A percentile compares a stretch with the other conserved stretches of the same genome.
phyloP scores from a whole-genome alignment of 352 stramenopile genomes.

The Phytophthora sp. region DNA sequence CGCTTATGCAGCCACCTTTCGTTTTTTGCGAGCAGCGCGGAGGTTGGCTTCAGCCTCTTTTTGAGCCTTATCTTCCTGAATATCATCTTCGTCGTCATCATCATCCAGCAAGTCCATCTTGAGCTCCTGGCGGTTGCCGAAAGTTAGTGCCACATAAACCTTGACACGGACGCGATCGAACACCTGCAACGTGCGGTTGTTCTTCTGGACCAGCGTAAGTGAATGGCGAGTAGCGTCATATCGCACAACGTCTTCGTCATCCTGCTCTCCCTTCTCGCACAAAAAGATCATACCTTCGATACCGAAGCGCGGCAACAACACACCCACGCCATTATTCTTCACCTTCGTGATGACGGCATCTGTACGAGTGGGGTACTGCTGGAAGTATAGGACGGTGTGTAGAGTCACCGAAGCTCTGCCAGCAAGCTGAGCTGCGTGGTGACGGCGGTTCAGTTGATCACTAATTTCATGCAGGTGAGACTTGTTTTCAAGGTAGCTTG shows the following conservation, averaged over 20 bases:
- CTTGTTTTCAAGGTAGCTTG: slow-evolving; percentile 94
- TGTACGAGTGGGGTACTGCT: slow-evolving; percentile 77
- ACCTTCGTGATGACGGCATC: slow-evolving; percentile 97
- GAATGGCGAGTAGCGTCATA: slow-evolving; percentile 63
- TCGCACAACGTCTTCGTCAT: slow-evolving; percentile 58
- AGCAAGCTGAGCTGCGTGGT: slow-evolving; percentile 96
- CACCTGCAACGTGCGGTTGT: slow-evolving; percentile 66
- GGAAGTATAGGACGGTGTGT: slow-evolving; percentile 98
- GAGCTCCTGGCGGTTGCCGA: slow-evolving; percentile 84
- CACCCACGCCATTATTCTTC: slow-evolving; percentile 93
- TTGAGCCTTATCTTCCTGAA: slow-evolving; percentile 18
- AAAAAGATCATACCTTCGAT: slow-evolving; percentile 97
- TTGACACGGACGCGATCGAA: slow-evolving; percentile 84
- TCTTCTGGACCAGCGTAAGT: slow-evolving; percentile 63
- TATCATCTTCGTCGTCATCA: slow-evolving; percentile 34
- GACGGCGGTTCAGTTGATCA: slow-evolving; percentile 97
- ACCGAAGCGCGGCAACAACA: slow-evolving; percentile 98
- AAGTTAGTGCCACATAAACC: slow-evolving; percentile 78
- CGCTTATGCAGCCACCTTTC: slow-evolving; percentile 35
- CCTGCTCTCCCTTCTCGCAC: slow-evolving; percentile 72
- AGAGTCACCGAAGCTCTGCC: slow-evolving; percentile 96
- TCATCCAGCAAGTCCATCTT: slow-evolving; percentile 81
- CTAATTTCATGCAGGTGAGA: slow-evolving; percentile 95
- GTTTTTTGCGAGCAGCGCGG: slow-evolving; percentile 35
- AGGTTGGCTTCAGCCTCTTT: slow-evolving; percentile 40